Conservation (phyloP, 176 grass and related monocot species). For the bread wheat (Triticum aestivum) region DNA sequence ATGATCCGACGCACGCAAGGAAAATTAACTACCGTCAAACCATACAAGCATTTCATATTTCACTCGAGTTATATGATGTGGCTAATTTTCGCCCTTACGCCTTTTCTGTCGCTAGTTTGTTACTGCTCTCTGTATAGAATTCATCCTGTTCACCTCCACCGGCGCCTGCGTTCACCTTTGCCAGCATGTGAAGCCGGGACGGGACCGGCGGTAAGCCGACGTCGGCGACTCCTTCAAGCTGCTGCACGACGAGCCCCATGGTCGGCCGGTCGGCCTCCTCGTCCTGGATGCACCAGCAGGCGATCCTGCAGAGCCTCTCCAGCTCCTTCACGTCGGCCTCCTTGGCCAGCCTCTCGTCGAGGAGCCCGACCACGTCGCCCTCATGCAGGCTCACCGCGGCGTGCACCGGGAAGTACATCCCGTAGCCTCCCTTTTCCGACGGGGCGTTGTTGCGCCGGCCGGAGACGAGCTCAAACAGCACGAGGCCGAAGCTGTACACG, state of each 20-base stretch:
- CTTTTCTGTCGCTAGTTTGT: background rate
- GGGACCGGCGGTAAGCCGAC: conserved; percentile 40
- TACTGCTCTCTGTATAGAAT: background rate
- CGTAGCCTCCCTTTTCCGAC: background rate
- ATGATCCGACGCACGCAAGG: too few species aligned
- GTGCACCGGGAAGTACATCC: conserved; percentile 46
- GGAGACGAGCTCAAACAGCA: conserved; percentile 55
- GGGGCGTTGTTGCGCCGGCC: conserved; percentile 42
- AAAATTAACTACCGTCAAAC: too few species aligned
- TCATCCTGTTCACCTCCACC: background rate
- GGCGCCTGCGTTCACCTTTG: conserved; percentile 6
- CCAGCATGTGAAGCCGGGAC: conserved; percentile 38
- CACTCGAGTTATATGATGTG: background rate
- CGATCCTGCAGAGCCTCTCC: conserved; percentile 46
- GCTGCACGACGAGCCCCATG: conserved; percentile 56
- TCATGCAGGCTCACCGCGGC: conserved; percentile 33
- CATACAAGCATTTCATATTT: background rate
- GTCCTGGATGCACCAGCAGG: conserved; percentile 58
- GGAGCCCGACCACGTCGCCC: conserved; percentile 42
- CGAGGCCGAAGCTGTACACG: conserved; percentile 54
- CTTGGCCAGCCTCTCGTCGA: conserved; percentile 43
- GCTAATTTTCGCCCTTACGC: background rate
- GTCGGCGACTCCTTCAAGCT: conserved; percentile 48
- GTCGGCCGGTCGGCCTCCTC: conserved; percentile 42
- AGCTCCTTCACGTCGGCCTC: conserved; percentile 40